Evolutionary conservation across 192 early-diverging fungal species (phyloP).

Genomic region (Umbelopsis sp.): DNA sequence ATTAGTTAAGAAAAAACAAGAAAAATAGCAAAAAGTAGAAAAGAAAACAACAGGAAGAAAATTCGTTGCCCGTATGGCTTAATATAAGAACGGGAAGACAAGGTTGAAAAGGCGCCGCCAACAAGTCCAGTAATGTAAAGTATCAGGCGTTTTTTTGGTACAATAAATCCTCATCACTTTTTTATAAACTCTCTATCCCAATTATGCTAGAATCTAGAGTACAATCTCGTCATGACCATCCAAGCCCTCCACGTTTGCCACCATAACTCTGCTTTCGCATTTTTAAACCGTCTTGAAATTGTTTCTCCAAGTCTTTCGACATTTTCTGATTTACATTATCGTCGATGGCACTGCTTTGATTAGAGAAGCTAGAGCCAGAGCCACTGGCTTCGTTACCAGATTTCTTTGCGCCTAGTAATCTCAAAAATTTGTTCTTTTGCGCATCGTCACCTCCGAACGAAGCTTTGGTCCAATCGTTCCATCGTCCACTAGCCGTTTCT

Average conservation of each 20-base stretch:
- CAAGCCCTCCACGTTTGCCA: slow-evolving; percentile 53
- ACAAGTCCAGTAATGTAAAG: background rate
- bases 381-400: background rate
- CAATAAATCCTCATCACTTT: background rate
- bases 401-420: slow-evolving; percentile 65
- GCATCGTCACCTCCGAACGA: slow-evolving; percentile 56
- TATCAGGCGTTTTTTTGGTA: background rate
- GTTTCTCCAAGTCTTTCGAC: slow-evolving; percentile 56
- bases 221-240: slow-evolving; percentile 25
- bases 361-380: slow-evolving; percentile 41
- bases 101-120: slow-evolving; percentile 19
- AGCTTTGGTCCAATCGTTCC: slow-evolving; percentile 70
- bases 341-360: slow-evolving; percentile 55
- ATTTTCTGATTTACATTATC: slow-evolving; percentile 51
- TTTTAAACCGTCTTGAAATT: slow-evolving; percentile 60
- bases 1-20: background rate
- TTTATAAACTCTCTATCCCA: slow-evolving; percentile 1
- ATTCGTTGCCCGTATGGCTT: background rate
- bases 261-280: slow-evolving; percentile 54
- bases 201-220: background rate
- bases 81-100: background rate
- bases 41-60: background rate
- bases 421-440: slow-evolving; percentile 66
- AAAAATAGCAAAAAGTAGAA: background rate
- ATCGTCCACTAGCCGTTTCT: slow-evolving; percentile 36